phyloP scores from a whole-genome alignment of 805 yeast genomes.

The Wickerhamiella shivajii region DNA sequence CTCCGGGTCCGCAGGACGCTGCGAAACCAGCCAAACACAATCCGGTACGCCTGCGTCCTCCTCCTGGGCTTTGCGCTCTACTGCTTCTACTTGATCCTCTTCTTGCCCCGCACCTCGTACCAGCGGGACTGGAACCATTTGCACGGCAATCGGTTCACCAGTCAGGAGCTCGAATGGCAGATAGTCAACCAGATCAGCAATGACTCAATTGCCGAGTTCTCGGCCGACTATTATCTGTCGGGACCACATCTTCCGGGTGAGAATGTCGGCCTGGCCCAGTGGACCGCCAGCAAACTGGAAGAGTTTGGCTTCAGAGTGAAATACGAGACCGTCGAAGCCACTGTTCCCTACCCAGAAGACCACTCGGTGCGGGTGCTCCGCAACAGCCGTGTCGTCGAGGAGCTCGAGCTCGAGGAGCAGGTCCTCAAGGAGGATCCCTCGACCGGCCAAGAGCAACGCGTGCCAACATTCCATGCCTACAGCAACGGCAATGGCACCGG shows the following conservation, averaged over 20 bases:
- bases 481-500: slow-evolving; percentile 62
- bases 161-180: slow-evolving; percentile 12
- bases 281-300: slow-evolving; percentile 42
- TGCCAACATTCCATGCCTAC: slow-evolving; percentile 66
- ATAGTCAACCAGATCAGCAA: slow-evolving; percentile 8
- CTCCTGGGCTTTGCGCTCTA: slow-evolving; percentile 14
- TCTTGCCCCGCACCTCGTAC: slow-evolving; percentile 19
- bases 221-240: slow-evolving; percentile 17
- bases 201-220: slow-evolving; percentile 8
- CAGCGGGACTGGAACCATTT: slow-evolving; percentile 19
- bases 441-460: slow-evolving; percentile 31
- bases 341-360: slow-evolving; percentile 45
- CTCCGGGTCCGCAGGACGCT: slow-evolving; percentile 5
- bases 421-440: slow-evolving; percentile 38
- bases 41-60: slow-evolving; percentile 20
- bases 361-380: slow-evolving; percentile 35
- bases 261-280: slow-evolving; percentile 30
- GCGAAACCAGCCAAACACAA: background rate
- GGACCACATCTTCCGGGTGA: slow-evolving; percentile 27
- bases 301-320: slow-evolving; percentile 44
- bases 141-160: slow-evolving; percentile 12
- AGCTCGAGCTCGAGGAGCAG: slow-evolving; percentile 42
- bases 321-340: slow-evolving; percentile 43
- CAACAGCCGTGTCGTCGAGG: slow-evolving; percentile 23
- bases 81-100: slow-evolving; percentile 17